Conservation (phyloP, 331 rosid species). For the Erythrophleum ivorense region DNA sequence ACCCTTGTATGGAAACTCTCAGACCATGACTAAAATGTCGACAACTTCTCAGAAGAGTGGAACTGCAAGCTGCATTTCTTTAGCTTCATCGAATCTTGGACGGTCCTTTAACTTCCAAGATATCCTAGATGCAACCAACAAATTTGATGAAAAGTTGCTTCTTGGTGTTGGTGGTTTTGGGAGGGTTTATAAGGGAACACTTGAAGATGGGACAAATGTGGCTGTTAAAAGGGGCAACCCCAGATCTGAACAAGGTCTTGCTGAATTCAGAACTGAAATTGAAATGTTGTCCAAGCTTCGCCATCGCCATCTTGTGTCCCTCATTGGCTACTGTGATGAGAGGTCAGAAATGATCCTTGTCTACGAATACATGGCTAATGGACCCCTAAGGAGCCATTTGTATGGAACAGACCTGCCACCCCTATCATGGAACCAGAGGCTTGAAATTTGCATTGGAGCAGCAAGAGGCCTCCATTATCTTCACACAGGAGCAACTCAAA, state of each 20-base stretch:
- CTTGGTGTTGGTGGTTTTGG: conserved; percentile 99
- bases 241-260: conserved; percentile 91
- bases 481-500: conserved; percentile 93
- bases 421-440: conserved; percentile 88
- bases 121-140: conserved; percentile 83
- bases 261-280: conserved; percentile 93
- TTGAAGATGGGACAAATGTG: conserved; percentile 82
- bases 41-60: conserved; percentile 88
- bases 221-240: conserved; percentile 96
- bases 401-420: conserved; percentile 86
- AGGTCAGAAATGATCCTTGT: conserved; percentile 95
- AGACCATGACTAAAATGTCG: conserved; percentile 84
- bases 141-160: conserved; percentile 79
- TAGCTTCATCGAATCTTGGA: conserved; percentile 80
- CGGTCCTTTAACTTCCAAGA: conserved; percentile 84
- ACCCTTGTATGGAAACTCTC: conserved; percentile 88
- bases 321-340: conserved; percentile 95
- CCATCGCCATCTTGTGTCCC: conserved; percentile 96
- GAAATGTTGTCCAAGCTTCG: conserved; percentile 97
- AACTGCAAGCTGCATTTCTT: conserved; percentile 88
- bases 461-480: conserved; percentile 98
- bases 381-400: conserved; percentile 92
- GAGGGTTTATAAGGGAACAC: conserved; percentile 83
- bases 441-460: conserved; percentile 95
- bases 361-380: conserved; percentile 96